Evolutionary conservation across 345 rosid species (phyloP).

Genomic region (Brassica nigra): DNA sequence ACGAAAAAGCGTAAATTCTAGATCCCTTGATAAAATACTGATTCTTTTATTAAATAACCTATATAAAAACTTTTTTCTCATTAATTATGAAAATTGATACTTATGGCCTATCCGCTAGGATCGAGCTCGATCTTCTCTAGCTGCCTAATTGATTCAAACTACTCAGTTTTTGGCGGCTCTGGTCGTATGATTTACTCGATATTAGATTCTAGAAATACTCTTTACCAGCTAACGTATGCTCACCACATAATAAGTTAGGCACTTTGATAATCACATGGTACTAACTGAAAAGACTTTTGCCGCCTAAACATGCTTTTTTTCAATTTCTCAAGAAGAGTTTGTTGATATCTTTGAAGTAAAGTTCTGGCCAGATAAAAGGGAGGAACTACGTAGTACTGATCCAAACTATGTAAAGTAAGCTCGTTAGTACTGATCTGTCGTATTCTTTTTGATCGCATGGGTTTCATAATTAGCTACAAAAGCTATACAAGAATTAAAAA

Average conservation of each 20-base stretch:
- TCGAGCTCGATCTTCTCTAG: not conserved
- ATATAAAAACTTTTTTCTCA: not conserved
- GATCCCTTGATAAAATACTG: not conserved
- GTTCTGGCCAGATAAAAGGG: not conserved
- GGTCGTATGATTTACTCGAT: not conserved
- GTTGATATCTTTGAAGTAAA: not conserved
- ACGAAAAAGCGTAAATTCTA: not conserved
- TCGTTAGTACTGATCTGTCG: not conserved
- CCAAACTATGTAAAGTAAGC: constrained; percentile 4
- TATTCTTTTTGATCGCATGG: not conserved
- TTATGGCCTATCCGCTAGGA: not conserved
- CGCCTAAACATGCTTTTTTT: not conserved
- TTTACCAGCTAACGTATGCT: not conserved
- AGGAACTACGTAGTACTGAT: not conserved
- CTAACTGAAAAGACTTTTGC: not conserved
- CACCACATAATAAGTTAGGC: not conserved
- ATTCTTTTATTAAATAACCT: not conserved
- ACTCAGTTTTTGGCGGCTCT: not conserved
- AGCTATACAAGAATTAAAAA: not conserved
- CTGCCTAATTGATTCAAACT: constrained; percentile 10
- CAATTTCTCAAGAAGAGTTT: not conserved
- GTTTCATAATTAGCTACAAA: not conserved
- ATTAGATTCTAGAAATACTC: not conserved
- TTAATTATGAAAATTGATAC: not conserved
- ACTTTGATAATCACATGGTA: not conserved